phyloP scores from a whole-genome alignment of 2,329 filamentous ascomycete genomes.

The Macrophomina tecta region DNA sequence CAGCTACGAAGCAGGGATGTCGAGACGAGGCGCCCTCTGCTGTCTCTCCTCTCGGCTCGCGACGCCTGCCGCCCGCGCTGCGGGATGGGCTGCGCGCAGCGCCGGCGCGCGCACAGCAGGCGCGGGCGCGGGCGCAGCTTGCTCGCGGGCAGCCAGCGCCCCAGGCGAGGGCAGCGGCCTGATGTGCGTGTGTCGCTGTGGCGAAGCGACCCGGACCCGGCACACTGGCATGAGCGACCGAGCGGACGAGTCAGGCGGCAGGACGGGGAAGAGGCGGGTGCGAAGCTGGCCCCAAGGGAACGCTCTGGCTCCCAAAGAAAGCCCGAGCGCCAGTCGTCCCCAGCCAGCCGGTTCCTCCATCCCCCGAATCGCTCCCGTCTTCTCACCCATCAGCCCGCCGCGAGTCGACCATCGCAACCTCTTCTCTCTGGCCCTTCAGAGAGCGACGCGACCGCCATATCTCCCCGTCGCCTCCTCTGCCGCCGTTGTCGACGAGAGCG shows the following conservation, averaged over 20 bases:
- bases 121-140: slow-evolving; percentile 5
- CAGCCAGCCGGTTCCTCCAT: slow-evolving; percentile 14
- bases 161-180: not conserved
- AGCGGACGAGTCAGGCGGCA: slow-evolving; percentile 19
- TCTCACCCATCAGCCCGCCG: slow-evolving; percentile 10
- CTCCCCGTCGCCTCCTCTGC: not conserved
- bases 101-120: slow-evolving; percentile 8
- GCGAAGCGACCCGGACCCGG: slow-evolving; percentile 15
- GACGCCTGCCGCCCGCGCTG: not conserved
- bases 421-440: slow-evolving; percentile 6
- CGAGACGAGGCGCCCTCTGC: slow-evolving; percentile 21
- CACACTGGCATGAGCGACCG: slow-evolving; percentile 10
- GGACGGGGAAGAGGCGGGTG: slow-evolving; percentile 11
- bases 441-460: not conserved
- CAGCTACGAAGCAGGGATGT: slow-evolving; percentile 16
- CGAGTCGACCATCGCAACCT: slow-evolving; percentile 8
- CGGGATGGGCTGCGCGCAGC: slow-evolving; percentile 12
- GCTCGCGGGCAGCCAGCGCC: not conserved
- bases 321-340: slow-evolving; percentile 18
- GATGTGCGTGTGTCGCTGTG: slow-evolving; percentile 11
- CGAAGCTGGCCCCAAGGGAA: not conserved
- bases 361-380: slow-evolving; percentile 20
- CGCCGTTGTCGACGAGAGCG: slow-evolving; percentile 2
- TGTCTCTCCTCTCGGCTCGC: slow-evolving; percentile 24
- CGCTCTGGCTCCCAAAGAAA: slow-evolving; percentile 4